Percentiles rank a stretch among this genome's conserved stretches.
Evolutionary conservation across 1,284 basidiomycete genomes (phyloP).

Genomic region (Caloboletus inedulis): DNA sequence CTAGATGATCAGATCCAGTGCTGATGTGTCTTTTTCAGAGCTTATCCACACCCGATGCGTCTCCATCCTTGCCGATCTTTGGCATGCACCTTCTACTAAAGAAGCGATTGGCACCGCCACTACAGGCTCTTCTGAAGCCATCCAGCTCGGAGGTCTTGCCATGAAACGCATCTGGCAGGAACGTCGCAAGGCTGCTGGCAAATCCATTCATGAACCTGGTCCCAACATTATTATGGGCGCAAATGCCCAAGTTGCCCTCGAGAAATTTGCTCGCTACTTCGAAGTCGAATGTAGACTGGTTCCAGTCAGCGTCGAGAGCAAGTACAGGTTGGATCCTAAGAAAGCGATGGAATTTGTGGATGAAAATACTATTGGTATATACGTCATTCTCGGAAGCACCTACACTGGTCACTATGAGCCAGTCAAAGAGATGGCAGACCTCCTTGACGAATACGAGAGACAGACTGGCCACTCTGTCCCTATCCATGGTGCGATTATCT

Average conservation of each 20-base stretch:
- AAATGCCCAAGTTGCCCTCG: slow-evolving; percentile 83
- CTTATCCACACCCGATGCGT: slow-evolving; percentile 78
- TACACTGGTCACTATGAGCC: slow-evolving; percentile 95
- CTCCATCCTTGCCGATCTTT: slow-evolving; percentile 88
- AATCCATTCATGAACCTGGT: slow-evolving; percentile 81
- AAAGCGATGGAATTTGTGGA: slow-evolving; percentile 86
- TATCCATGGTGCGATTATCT: slow-evolving; percentile 66
- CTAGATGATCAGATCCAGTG: neutral
- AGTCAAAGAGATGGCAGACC: slow-evolving; percentile 81
- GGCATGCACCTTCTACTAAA: slow-evolving; percentile 78
- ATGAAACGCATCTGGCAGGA: slow-evolving; percentile 96
- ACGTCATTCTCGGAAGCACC: slow-evolving; percentile 80
- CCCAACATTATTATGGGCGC: slow-evolving; percentile 78
- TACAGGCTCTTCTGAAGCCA: slow-evolving; percentile 91
- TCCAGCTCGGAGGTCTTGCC: slow-evolving; percentile 90
- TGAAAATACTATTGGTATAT: slow-evolving; percentile 88
- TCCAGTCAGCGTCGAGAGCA: slow-evolving; percentile 69
- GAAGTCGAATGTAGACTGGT: slow-evolving; percentile 86
- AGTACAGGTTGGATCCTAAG: slow-evolving; percentile 82
- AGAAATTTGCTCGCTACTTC: slow-evolving; percentile 92
- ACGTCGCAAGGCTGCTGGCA: slow-evolving; percentile 81
- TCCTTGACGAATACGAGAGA: slow-evolving; percentile 85
- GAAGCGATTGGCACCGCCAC: slow-evolving; percentile 89
- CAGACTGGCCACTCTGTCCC: slow-evolving; percentile 77
- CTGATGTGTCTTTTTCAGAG: slow-evolving; percentile 38